Base-by-base conservation (phyloP, 2,329 filamentous ascomycete genomes). In the Colletotrichum plurivorum region DNA sequence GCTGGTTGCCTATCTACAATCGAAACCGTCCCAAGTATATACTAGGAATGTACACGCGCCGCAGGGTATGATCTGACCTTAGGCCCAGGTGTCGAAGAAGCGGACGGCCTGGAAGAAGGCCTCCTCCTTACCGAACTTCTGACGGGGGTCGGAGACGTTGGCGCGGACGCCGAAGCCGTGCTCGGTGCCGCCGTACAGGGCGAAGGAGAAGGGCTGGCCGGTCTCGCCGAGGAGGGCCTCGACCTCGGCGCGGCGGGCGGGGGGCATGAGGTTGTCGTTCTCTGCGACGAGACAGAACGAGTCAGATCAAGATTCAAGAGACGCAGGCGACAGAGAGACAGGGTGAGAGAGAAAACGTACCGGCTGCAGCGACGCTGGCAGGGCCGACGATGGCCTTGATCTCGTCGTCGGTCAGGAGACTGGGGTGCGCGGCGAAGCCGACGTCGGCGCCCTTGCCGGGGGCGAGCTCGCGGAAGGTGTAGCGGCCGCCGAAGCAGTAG, bases 121-220 rank as follows among this genome's bases (percentile, higher is more conserved):
- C 77, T 90, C 87, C 81, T 95, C 92, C 85, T 95, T 95, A 39
- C 90, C 92, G 77, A 89, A 95, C 79, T 86, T 89, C 75, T 88
- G 81, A 64, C 75, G 72, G 20, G 81, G 81, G 66, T 85, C 81
- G 3, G 80, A 81, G 31, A 86, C 64, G 74, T 95, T 90, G 4
- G 84, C 88, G 43, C 93, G 86, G 8, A 94, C 90, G 16, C 89
- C 90, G 74, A 95, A 96, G 0, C 93, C 93, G 76, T 96, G 93
- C 69, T 82, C 77, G 7, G 92, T 90, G 45, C 88, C 88, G 16
- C 88, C 88, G 83, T 90, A 95, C 49, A 95, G 79, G 71, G 85
- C 89, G 67, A 94, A 86, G 78, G 94, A 90, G 80, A 90, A 95
- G 8, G 89, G 81, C 66, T 84, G 79, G 3, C 79, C 81, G 31